Base-by-base conservation (phyloP, 495 filamentous ascomycete species). In the Penicillium verhagenii region DNA sequence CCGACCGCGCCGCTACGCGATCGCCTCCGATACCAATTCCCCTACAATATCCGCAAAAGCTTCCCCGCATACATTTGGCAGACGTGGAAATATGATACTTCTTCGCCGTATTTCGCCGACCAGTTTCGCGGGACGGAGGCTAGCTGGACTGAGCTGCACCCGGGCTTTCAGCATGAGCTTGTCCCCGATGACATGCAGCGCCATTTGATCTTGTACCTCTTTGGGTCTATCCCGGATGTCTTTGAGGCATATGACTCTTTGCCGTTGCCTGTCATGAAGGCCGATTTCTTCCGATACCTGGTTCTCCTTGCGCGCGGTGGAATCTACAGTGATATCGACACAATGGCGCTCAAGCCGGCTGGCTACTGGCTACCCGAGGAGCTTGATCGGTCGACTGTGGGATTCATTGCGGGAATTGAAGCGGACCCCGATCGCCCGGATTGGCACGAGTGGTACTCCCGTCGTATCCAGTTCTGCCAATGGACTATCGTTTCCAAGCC, bases 11-110 rank as follows among this genome's bases (percentile, higher is more conserved):
- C 89, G 10, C 73, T 97, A 16, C 81, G 85, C 64, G 89, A 96
- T 26, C 91, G 92, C 63, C 80, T 98, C 47, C 88, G 84, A 33
- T 96, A 95, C 75, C 88, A 95, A 62, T 98, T 93, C 67, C 91
- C 92, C 11, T 98, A 97, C 74, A 86, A 95, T 59, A 80, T 92
- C 43, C 85, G 90, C 57, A 68, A 76, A 52, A 92, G 90, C 69
- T 98, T 98, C 70, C 94, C 94, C 0, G 92, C 91, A 24, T 98
- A 96, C 72, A 95, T 98, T 56, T 98, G 94, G 94, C 94, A 98
- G 76, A 98, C 94, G 35, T 98, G 94, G 94, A 96, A 95, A 72
- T 89, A 87, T 67, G 88, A 85, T 1, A 94, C 95, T 1, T 81
- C 86, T 1, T 88, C 88, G n/a, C 77, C 82, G 49, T 82, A 90